Base-by-base conservation (phyloP, 2,329 filamentous ascomycete species). In the Claviceps pusilla region DNA sequence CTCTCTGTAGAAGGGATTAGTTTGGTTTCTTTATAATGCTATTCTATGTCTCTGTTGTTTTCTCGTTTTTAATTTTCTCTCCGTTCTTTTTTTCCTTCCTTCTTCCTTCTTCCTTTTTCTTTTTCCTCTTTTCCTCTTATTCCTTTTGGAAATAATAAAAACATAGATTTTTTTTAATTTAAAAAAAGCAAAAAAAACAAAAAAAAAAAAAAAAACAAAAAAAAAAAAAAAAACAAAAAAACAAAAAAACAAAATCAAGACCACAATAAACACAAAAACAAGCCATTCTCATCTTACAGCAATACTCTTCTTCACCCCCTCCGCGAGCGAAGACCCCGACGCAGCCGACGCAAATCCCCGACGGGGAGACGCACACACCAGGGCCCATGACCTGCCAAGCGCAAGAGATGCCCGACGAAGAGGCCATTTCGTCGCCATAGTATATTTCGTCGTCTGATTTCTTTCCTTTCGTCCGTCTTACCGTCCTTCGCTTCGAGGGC, bases 401-500 rank as follows among this genome's bases (percentile, higher is more conserved):
- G 61, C 53, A 16, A 64, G 63, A 63, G 69, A 63, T 64, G 68
- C 70, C 57, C 69, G 65, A 60, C 69, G 66, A 47, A 72, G 59
- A 35, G 69, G 63, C 41, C 68, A 57, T 58, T 69, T 69, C 58
- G 71, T 60, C 58, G 71, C 69, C 72, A 75, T 75, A 5, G 24
- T 24, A 12, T 39, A 11, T 51, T 52, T 50, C 11, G 39, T 0
- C 4, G 6, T 24, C 29, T 42, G 33, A 7, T 24, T 2, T 35
- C 5, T 43, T 3, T 19, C 24, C 39, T 24, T 29, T 16, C 5
- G 24, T 10, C 33, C 33, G 4, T 35, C 33, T 35, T 35, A 6
- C 9, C 33, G 6, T 35, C 33, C 1, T 35, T 10, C 9, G 33
- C 9, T 35, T 35, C 33, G 33, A 35, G 33, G 33, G 33, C 7